Evolutionary conservation across 192 early-diverging fungal species (phyloP).

Genomic region (Umbelopsis sp.): DNA sequence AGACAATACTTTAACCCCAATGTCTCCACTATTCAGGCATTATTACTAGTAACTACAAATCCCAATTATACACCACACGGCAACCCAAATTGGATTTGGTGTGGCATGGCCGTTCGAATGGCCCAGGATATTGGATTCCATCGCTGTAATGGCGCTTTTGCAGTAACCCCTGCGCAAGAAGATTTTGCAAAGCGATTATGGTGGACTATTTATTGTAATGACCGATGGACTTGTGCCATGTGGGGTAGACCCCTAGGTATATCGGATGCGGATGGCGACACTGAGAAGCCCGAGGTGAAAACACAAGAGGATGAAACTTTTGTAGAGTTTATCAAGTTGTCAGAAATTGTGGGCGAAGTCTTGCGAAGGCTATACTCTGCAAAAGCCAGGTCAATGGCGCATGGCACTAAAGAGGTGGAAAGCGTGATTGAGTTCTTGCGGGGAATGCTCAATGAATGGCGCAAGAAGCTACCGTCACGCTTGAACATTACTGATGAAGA

Average conservation of each 20-base stretch:
- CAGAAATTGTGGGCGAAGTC: slow-evolving; percentile 34
- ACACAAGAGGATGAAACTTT: slow-evolving; percentile 21
- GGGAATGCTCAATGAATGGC: slow-evolving; percentile 28
- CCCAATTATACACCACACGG: slow-evolving; percentile 23
- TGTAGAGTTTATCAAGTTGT: slow-evolving; percentile 27
- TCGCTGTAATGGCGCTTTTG: slow-evolving; percentile 27
- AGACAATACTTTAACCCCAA: slow-evolving; percentile 31
- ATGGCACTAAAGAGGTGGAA: slow-evolving; percentile 21
- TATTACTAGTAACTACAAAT: slow-evolving; percentile 23
- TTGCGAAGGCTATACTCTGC: slow-evolving; percentile 35
- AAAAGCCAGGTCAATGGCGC: slow-evolving; percentile 21
- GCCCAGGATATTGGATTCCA: slow-evolving; percentile 41
- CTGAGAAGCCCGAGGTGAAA: slow-evolving; percentile 28
- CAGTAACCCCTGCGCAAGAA: slow-evolving; percentile 3
- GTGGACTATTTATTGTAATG: slow-evolving; percentile 37
- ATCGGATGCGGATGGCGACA: slow-evolving; percentile 40
- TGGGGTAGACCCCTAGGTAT: slow-evolving; percentile 36
- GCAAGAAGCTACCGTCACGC: slow-evolving; percentile 14
- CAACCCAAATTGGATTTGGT: slow-evolving; percentile 33
- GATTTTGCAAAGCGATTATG: slow-evolving; percentile 32
- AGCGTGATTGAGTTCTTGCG: slow-evolving; percentile 17
- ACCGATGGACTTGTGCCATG: slow-evolving; percentile 34
- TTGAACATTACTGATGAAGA: slow-evolving; percentile 26
- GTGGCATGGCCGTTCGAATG: slow-evolving; percentile 39
- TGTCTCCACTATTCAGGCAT: slow-evolving; percentile 30